Base-by-base conservation (phyloP, 2,329 filamentous ascomycete genomes). In the Aspergillus brunneoviolaceus region DNA sequence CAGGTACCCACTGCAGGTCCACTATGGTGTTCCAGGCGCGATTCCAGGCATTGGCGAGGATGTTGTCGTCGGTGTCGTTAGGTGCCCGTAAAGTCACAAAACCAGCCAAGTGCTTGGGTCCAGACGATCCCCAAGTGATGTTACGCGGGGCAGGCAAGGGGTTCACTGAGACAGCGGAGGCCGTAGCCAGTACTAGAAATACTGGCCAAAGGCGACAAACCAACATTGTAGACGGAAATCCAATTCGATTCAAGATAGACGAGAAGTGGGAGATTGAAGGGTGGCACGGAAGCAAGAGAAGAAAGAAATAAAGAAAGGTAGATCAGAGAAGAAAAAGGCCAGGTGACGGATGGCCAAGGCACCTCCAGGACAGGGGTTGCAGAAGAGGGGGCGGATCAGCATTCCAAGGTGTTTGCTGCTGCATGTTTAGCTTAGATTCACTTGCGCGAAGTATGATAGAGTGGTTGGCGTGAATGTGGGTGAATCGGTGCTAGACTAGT, bases 1-100 rank as follows among this genome's bases (percentile, higher is more conserved):
- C 77, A 2, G 84, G 84, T 11, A 80, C 77, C 84, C 84, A 87
- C 72, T 81, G 77, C 31, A 86, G 72, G 1, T 75, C 76, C 47
- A 66, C 72, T 58, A 86, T 83, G 49, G 81, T 71, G 9, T 74
- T 67, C 71, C 74, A 81, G 19, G 82, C 77, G 57, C 84, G 82
- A 55, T 78, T 71, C 79, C 83, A 86, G 16, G 79, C 84, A 51
- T 78, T 73, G 11, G 63, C 63, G 45, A 84, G 64, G 49, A 84
- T 67, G 5, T 72, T 57, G 33, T 67, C 60, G 7, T 52, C 16
- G 12, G 65, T 66, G 27, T 66, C 71, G 51, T 75, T 60, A 7
- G 75, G 65, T 16, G 74, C 74, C 25, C 74, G 76, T 51, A 83
- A 71, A 3, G 68, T 64, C 21, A 84, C 69, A 35, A 71, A 60